Percentiles rank a stretch among this genome's conserved stretches.
Evolutionary conservation across 257 asterid species (phyloP).

Genomic region (Penstemon eatonii): DNA sequence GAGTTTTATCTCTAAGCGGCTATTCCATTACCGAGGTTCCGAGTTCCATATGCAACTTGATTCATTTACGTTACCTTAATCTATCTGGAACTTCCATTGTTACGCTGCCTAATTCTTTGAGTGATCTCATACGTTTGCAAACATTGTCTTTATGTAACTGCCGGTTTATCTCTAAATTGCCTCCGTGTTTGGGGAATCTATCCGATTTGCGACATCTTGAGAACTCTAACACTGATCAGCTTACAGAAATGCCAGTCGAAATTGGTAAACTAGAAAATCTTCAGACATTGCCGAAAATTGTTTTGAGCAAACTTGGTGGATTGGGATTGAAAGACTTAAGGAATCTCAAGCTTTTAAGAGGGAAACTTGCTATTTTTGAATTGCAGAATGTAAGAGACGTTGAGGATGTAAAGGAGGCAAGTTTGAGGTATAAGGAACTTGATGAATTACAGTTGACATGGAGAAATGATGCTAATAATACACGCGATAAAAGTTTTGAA

Average conservation of each 20-base stretch:
- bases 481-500: slow-evolving; percentile 33
- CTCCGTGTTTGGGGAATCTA: slow-evolving; percentile 51
- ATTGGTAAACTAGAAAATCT: slow-evolving; percentile 46
- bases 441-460: slow-evolving; percentile 56
- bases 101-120: slow-evolving; percentile 41
- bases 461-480: slow-evolving; percentile 40
- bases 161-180: slow-evolving; percentile 50
- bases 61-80: slow-evolving; percentile 53
- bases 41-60: slow-evolving; percentile 44
- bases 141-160: slow-evolving; percentile 57
- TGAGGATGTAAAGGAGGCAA: slow-evolving; percentile 59
- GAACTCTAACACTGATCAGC: slow-evolving; percentile 51
- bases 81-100: slow-evolving; percentile 53
- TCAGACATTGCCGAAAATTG: slow-evolving; percentile 58
- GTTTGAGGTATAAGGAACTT: slow-evolving; percentile 42
- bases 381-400: slow-evolving; percentile 56
- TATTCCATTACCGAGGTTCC: slow-evolving; percentile 57
- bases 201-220: slow-evolving; percentile 60
- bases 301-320: slow-evolving; percentile 47
- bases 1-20: slow-evolving; percentile 57
- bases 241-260: slow-evolving; percentile 56
- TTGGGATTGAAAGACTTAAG: slow-evolving; percentile 48
- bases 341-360: slow-evolving; percentile 44
- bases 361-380: slow-evolving; percentile 51
- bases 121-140: slow-evolving; percentile 46